phyloP scores from a whole-genome alignment of 106 monocot genomes.

The Ottelia alismoides region DNA sequence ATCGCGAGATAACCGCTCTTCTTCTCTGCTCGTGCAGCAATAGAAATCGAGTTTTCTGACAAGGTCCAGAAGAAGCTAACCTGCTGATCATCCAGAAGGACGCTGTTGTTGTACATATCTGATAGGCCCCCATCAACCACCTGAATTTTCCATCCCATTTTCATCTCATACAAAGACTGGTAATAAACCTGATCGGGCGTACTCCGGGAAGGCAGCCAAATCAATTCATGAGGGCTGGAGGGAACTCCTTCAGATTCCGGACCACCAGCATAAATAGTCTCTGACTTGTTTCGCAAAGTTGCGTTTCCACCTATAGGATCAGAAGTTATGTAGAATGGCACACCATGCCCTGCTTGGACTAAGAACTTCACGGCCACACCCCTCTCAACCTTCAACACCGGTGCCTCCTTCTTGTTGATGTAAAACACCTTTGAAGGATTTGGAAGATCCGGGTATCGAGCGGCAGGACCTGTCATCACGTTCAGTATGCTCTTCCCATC shows the following conservation, averaged over 20 bases:
- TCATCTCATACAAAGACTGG: too few species aligned
- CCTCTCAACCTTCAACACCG: slow-evolving; percentile 54
- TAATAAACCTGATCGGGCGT: too few species aligned
- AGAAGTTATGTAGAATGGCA: slow-evolving; percentile 63
- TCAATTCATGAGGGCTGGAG: slow-evolving; percentile 52
- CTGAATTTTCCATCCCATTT: too few species aligned
- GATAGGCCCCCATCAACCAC: too few species aligned
- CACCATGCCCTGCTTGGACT: slow-evolving; percentile 66
- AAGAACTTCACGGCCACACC: slow-evolving; percentile 72
- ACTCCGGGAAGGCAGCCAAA: slow-evolving; percentile 60
- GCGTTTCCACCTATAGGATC: slow-evolving; percentile 79
- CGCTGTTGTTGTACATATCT: slow-evolving; percentile 85
- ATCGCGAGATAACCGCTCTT: too few species aligned
- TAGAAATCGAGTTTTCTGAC: slow-evolving; percentile 34
- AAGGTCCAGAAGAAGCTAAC: slow-evolving; percentile 67
- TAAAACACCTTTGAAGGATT: too few species aligned
- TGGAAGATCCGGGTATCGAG: too few species aligned
- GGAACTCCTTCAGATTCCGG: too few species aligned
- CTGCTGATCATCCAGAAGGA: slow-evolving; percentile 56
- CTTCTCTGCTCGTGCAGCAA: slow-evolving; percentile 52
- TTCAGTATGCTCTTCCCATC: too few species aligned
- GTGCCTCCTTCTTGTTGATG: slow-evolving; percentile 74
- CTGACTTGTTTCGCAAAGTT: slow-evolving; percentile 37
- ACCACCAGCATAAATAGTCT: slow-evolving; percentile 52
- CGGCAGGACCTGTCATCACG: too few species aligned